Evolutionary conservation across 805 yeast species (phyloP).

Genomic region (Nakazawaea populi): DNA sequence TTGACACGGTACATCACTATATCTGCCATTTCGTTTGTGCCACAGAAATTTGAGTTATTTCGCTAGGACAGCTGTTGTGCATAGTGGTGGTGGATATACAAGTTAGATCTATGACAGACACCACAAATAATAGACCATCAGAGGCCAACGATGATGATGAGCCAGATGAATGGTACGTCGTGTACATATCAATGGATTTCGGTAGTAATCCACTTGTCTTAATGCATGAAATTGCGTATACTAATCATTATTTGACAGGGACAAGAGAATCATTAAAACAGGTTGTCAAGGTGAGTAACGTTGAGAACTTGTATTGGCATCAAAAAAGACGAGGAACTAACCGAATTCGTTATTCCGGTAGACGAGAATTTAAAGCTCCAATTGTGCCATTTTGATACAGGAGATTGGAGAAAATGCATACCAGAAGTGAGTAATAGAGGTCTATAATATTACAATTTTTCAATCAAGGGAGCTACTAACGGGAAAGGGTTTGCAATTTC

Average conservation of each 20-base stretch:
- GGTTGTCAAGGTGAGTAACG: conserved; percentile 56
- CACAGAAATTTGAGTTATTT: too few relatives aligned
- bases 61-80: too few relatives aligned
- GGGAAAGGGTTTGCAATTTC: neutral
- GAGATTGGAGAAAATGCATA: conserved; percentile 74
- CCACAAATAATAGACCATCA: too few relatives aligned
- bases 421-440: conserved; percentile 43
- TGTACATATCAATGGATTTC: neutral
- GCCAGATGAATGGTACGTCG: conserved; percentile 63
- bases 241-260: conserved; percentile 35
- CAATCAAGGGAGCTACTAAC: neutral
- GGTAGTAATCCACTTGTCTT: neutral
- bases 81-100: too few relatives aligned
- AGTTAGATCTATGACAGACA: too few relatives aligned
- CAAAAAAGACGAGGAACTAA: neutral
- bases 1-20: too few relatives aligned
- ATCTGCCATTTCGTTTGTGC: too few relatives aligned
- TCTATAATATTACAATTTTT: too few relatives aligned
- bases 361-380: conserved; percentile 67
- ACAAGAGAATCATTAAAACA: conserved; percentile 61
- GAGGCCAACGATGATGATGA: conserved; percentile 42
- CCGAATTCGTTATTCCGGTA: conserved; percentile 7
- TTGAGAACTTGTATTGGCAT: neutral
- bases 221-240: neutral
- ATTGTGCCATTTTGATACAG: conserved; percentile 74